Evolutionary conservation across 176 grass and related monocot species (phyloP), one percentile per base, ranked within the genome.

Genomic region (Avena atlantica): DNA sequence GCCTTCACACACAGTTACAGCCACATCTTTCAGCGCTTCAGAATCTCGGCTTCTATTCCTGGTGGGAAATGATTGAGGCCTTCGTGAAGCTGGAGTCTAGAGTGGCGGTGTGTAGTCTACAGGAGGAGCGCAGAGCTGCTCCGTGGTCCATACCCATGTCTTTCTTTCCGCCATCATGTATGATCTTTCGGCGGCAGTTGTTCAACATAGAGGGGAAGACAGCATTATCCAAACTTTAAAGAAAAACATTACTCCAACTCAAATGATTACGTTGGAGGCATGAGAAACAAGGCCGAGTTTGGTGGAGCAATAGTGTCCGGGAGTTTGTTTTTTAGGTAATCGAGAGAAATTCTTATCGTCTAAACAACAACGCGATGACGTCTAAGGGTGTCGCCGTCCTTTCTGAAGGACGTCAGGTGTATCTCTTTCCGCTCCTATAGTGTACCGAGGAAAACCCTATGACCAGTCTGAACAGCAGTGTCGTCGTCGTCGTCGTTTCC

Each of bases 11-110:
- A 0, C 15, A 53, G 79, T 29, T 80, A 50, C 47, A 79, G 36
- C 85, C 74, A 87, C 89, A 74, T 10, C 12, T 17, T 63, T 53
- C 31, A 71, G 29, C 79, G 31, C 61, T 83, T 78, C 19, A 51
- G 62, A 86, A 77, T 64, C 24, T 76, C 76, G 13, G 17, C 4
- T 48, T 81, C n/a, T 23, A 53, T 50, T 49, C 77, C 27, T 57
- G 55, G 84, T 78, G 88, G 62, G 53, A 78, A 36, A 60, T 47
- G 63, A 61, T 82, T 17, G 11, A 23, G 74, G 23, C 63, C 59
- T 65, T 76, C 57, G 23, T 29, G 24, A 53, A 1, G 2, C 56
- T 29, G 12, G 53, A 21, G 15, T 47, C 10, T 13, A 29, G 49
- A 23, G 6, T 2, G 21, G 66, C 19, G 3, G 56, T 15, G 56